Base-by-base conservation (phyloP, 2,329 filamentous ascomycete species). In the Curvularia spicifera region DNA sequence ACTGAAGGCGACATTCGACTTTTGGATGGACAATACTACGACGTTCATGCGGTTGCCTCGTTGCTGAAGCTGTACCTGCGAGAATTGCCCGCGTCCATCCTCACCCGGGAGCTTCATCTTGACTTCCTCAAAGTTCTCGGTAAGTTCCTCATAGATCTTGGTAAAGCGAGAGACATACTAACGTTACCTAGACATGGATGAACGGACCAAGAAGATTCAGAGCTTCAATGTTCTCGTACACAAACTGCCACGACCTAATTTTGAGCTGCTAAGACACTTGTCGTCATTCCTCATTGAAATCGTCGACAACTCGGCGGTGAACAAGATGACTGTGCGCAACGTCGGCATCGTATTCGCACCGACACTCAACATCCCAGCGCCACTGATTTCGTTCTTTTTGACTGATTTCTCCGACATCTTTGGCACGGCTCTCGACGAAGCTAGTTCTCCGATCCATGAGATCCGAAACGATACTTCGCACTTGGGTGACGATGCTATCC, bases 301-400 rank as follows among this genome's bases (percentile, higher is more conserved):
- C 69, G 92, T 97, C 72, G 93, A 95, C 77, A 93, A 97, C 68
- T 84, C 92, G 6, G 89, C 91, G 68, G 82, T 90, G 61, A 99
- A 99, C 81, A 98, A 97, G 83, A 99, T 99, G 95, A 97, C 91
- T 10, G 91, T 97, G 52, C 89, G 94, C 65, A 99, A 99, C 72
- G 80, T 99, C 53, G 94, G 95, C 64, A 98, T 99, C 68, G 94
- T 99, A 56, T 99, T 99, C 77, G 96, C 95, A 15, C 95, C 95
- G 0, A 98, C 95, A 0, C 84, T 99, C 53, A 98, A 98, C 76
- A 97, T 99, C 43, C 94, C 95, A 0, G 93, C 93, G 0, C 93
- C 94, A 0, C 89, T 99, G 10, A 97, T 99, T 75, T 93, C 93
- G 3, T 85, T 96, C 76, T 95, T 99, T 76, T 83, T 99, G 57